These are phyloP conservation scores for Luzula sylvatica DNA, from an alignment of 176 grass and related monocot genomes.

Conservation along the genomic window DNA sequence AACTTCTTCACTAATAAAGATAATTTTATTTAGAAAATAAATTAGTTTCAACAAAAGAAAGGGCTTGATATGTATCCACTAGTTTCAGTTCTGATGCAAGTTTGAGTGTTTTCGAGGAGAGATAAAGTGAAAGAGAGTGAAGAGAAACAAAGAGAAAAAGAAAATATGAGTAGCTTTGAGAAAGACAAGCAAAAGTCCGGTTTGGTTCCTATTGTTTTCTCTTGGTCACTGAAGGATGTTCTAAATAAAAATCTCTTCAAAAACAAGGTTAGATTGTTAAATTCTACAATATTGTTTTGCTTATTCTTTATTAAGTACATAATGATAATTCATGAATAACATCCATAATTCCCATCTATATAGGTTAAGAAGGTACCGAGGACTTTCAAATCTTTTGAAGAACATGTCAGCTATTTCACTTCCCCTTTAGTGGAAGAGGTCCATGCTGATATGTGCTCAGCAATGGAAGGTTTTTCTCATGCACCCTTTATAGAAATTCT, in stretches of 20 bases:
- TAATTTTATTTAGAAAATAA: too few species aligned
- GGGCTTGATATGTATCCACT: too few species aligned
- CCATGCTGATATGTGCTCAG: slow-evolving; percentile 35
- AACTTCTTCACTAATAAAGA: too few species aligned
- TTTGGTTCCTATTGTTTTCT: slow-evolving; percentile 32
- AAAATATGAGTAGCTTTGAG: slow-evolving; percentile 1
- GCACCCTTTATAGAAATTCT: slow-evolving; percentile 19
- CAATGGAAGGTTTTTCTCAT: slow-evolving; percentile 33
- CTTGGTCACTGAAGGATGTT: slow-evolving; percentile 35
- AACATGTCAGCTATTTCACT: slow-evolving; percentile 38
- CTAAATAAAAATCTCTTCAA: slow-evolving; percentile 32
- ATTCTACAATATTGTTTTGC: background rate
- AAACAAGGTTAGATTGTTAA: slow-evolving; percentile 26
- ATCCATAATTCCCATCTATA: background rate
- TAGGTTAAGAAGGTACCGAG: slow-evolving; percentile 50
- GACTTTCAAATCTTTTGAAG: slow-evolving; percentile 26
- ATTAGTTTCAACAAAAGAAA: too few species aligned
- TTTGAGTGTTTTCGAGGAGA: too few species aligned
- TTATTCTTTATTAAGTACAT: background rate
- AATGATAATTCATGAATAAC: background rate
- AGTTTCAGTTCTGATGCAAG: too few species aligned
- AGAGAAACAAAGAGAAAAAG: background rate
- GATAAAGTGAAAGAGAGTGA: background rate
- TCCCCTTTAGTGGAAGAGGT: slow-evolving; percentile 46
- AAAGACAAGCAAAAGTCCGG: slow-evolving; percentile 11